Conservation (phyloP, 108 stramenopile species). For the Seminavis robusta region DNA sequence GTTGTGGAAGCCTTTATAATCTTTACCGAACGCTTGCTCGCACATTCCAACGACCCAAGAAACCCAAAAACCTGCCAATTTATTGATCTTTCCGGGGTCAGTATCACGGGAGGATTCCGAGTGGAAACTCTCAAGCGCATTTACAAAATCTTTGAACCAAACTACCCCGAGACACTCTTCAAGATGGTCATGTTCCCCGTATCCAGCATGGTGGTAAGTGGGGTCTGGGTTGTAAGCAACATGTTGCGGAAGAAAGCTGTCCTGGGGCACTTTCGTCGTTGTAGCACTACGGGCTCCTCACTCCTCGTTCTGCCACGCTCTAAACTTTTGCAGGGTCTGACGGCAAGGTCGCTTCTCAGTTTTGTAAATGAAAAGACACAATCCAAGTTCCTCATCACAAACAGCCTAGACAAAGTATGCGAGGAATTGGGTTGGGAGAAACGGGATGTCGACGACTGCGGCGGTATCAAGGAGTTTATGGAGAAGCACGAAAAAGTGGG, state of each 20-base stretch:
- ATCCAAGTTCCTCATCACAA: constrained; percentile 79
- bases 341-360: constrained; percentile 52
- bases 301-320: not conserved
- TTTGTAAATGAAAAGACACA: constrained; percentile 84
- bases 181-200: constrained; percentile 86
- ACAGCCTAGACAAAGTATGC: constrained; percentile 64
- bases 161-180: constrained; percentile 71
- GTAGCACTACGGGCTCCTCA: not conserved
- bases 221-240: not conserved
- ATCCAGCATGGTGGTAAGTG: constrained; percentile 34
- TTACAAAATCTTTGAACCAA: constrained; percentile 74
- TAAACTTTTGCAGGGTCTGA: constrained; percentile 20
- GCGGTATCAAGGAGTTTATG: constrained; percentile 72
- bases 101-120: constrained; percentile 61
- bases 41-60: constrained; percentile 56
- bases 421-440: constrained; percentile 74
- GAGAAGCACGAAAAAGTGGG: constrained; percentile 69
- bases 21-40: constrained; percentile 70
- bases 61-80: constrained; percentile 63
- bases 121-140: constrained; percentile 60
- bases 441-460: constrained; percentile 61
- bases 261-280: no score
- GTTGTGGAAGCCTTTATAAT: constrained; percentile 78
- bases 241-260: no score
- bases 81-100: constrained; percentile 72